Evolutionary conservation across 352 stramenopile genomes (phyloP).

Genomic region (Elongisporangium prolatum): DNA sequence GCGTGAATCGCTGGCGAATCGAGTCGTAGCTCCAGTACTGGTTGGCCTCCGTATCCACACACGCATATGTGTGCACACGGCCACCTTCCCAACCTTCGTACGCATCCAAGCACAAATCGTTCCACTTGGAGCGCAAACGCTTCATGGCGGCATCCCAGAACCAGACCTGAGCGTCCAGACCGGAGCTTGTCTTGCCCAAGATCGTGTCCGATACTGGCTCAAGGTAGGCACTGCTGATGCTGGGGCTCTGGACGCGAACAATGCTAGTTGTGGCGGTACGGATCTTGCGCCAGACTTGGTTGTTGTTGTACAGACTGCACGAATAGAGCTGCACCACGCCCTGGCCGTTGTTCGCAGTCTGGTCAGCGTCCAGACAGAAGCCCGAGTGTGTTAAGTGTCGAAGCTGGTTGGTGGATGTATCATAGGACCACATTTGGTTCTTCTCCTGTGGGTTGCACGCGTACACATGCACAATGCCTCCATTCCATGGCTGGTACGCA

Average conservation of each 20-base stretch:
- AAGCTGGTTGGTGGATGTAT: constrained; percentile 34
- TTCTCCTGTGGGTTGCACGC: constrained; percentile 25
- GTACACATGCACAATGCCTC: constrained; percentile 42
- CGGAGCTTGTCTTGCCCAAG: constrained; percentile 13
- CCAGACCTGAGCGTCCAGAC: constrained; percentile 30
- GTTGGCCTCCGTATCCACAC: constrained; percentile 45
- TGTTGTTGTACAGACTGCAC: constrained; percentile 55
- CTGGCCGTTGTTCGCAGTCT: constrained; percentile 24
- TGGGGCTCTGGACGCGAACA: constrained; percentile 23
- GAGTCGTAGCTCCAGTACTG: constrained; percentile 57
- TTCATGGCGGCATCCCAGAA: constrained; percentile 41
- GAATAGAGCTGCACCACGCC: constrained; percentile 37
- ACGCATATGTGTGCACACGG: constrained; percentile 52
- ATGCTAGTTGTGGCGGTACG: constrained; percentile 16
- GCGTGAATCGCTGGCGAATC: constrained; percentile 31
- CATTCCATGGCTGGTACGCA: constrained; percentile 49
- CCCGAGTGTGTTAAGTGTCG: constrained; percentile 34
- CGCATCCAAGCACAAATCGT: constrained; percentile 50
- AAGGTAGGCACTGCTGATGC: constrained; percentile 17
- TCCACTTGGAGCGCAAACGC: constrained; percentile 33
- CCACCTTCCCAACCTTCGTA: constrained; percentile 53
- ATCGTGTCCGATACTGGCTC: constrained; percentile 29
- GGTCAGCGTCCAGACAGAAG: constrained; percentile 61
- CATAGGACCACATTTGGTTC: constrained; percentile 42
- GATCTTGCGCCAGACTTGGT: constrained; percentile 43